Conservation (phyloP, 1,284 basidiomycete species). For the Vanrija pseudolonga region DNA sequence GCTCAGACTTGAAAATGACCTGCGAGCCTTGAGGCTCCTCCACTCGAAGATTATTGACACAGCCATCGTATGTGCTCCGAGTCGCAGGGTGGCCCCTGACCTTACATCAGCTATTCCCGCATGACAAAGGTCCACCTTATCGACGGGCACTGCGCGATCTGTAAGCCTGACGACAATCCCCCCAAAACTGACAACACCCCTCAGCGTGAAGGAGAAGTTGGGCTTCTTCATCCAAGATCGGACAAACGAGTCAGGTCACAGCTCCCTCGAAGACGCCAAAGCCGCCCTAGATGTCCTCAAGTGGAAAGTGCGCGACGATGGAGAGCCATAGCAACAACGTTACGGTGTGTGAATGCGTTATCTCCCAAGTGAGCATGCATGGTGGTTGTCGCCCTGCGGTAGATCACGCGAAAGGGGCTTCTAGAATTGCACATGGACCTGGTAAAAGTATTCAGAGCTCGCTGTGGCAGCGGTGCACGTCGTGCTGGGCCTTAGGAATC, state of each 20-base stretch:
- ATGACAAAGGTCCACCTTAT: slow-evolving; percentile 71
- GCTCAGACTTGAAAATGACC: slow-evolving; percentile 74
- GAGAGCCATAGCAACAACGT: not conserved
- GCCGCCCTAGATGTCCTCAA: slow-evolving; percentile 78
- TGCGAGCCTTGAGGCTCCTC: slow-evolving; percentile 77
- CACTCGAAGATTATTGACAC: slow-evolving; percentile 81
- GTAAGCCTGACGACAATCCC: slow-evolving; percentile 52
- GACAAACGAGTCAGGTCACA: slow-evolving; percentile 69
- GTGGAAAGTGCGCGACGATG: slow-evolving; percentile 46
- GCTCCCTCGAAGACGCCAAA: slow-evolving; percentile 74
- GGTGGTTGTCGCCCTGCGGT: too few relatives aligned
- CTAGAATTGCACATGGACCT: too few relatives aligned
- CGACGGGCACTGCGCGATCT: slow-evolving; percentile 71
- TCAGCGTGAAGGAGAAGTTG: slow-evolving; percentile 70
- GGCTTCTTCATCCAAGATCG: slow-evolving; percentile 67
- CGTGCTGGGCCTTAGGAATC: too few relatives aligned
- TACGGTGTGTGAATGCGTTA: too few relatives aligned
- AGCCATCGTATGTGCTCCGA: slow-evolving; percentile 52
- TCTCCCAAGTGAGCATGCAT: too few relatives aligned
- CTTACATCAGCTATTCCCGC: slow-evolving; percentile 63
- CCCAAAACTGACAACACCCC: not conserved
- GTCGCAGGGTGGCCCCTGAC: not conserved
- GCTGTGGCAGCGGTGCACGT: too few relatives aligned
- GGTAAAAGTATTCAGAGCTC: too few relatives aligned
- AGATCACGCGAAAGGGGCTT: too few relatives aligned